Evolutionary conservation across 306 rosid species (phyloP), one percentile per base, ranked within the genome.

Genomic region (Trifolium subterraneum): DNA sequence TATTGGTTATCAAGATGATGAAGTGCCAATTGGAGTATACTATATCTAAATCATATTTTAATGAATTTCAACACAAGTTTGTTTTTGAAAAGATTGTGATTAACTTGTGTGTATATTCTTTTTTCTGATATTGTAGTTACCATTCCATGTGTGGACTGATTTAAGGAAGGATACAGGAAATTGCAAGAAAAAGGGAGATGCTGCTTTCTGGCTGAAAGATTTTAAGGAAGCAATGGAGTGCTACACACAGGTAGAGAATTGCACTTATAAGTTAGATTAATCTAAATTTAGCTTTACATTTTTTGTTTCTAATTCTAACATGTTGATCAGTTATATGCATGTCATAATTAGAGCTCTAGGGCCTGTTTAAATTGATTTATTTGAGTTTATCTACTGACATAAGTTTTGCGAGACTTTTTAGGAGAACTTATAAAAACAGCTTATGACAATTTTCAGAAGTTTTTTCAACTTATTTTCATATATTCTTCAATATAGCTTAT

Each of bases 121-220:
- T 68, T 74, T 36, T 72, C 38, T 52, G 77, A 5, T 64, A 19
- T 38, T 75, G 76, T 88, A 90, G 92, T 85, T 87, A 70, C 88
- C 93, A 1, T 90, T 90, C 80, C 93, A 90, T 64, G 87, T 90
- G 97, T 90, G 93, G 92, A 88, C 89, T 12, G 86, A 84, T 81
- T 88, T 84, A 77, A 90, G 88, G 92, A 93, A 88, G 82, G 97
- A 90, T 9, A 82, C 92, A 35, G 72, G 88, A 79, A 86, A 86
- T 77, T 85, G 88, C 33, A 90, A 85, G 90, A 87, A 87, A 82
- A 87, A 76, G 72, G 93, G 92, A 9, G 97, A 88, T 81, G 64
- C 59, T 59, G 86, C 92, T 71, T 88, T 90, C 72, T 83, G 82
- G 66, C 88, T 76, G 69, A 88, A 86, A 79, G 90, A 85, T 67